phyloP scores from a whole-genome alignment of 1,284 basidiomycete species.

The Wolfiporia cocos region DNA sequence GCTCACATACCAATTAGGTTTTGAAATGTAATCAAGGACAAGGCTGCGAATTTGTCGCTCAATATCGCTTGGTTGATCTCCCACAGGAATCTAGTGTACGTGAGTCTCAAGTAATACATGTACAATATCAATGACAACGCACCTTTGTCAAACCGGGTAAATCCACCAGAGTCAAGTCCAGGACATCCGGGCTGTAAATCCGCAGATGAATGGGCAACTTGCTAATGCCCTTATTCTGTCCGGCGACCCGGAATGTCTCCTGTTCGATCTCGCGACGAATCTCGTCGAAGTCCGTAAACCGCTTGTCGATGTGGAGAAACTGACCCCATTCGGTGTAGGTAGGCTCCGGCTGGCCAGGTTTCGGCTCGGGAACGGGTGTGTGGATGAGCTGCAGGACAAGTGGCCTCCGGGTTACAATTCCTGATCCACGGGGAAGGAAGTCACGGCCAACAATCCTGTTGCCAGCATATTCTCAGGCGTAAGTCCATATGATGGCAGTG shows the following conservation, averaged over 20 bases:
- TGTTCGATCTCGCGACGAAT: conserved; percentile 97
- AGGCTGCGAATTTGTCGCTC: conserved; percentile 94
- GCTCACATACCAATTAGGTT: conserved; percentile 81
- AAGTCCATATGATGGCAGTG: conserved; percentile 7
- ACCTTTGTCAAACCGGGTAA: conserved; percentile 95
- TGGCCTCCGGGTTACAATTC: conserved; percentile 94
- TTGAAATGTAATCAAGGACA: conserved; percentile 92
- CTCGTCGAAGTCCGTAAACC: conserved; percentile 93
- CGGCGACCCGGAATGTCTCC: conserved; percentile 96
- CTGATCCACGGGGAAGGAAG: conserved; percentile 90
- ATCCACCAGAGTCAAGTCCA: conserved; percentile 95
- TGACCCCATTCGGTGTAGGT: conserved; percentile 86
- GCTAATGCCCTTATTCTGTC: conserved; percentile 98
- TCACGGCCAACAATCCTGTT: conserved; percentile 88
- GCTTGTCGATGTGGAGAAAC: conserved; percentile 94
- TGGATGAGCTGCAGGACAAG: conserved; percentile 95
- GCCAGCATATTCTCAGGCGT: neutral
- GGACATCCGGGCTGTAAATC: conserved; percentile 92
- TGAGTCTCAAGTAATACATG: conserved; percentile 1
- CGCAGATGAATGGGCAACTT: conserved; percentile 92
- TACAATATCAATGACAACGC: conserved; percentile 18
- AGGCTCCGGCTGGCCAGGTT: conserved; percentile 27
- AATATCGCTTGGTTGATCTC: conserved; percentile 91
- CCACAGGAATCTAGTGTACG: conserved; percentile 70
- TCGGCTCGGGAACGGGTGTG: conserved; percentile 53